These are phyloP conservation scores for Reticulascus tulasneorum DNA, from an alignment of 2,329 filamentous ascomycete genomes.

Conservation along the genomic window DNA sequence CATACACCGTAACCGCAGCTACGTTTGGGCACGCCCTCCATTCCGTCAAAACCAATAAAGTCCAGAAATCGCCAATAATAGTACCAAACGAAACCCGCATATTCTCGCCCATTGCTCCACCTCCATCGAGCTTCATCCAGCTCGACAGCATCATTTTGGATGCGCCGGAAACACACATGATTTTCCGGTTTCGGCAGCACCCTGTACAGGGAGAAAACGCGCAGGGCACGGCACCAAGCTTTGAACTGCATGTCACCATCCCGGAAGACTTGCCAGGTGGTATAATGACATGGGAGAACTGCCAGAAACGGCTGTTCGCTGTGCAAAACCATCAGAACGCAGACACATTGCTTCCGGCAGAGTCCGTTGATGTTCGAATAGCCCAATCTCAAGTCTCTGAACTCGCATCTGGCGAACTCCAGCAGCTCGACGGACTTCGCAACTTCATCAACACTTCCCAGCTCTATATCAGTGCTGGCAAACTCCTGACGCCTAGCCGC, in stretches of 20 bases:
- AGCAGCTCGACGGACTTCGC: slow-evolving; percentile 29
- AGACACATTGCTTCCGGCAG: slow-evolving; percentile 43
- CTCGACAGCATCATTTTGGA: slow-evolving; percentile 18
- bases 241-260: slow-evolving; percentile 14
- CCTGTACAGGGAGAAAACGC: slow-evolving; percentile 2
- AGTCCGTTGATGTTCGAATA: slow-evolving; percentile 46
- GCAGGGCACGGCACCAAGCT: slow-evolving; percentile 1
- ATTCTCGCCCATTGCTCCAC: slow-evolving; percentile 42
- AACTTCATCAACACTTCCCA: slow-evolving; percentile 40
- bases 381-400: slow-evolving; percentile 29
- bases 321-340: slow-evolving; percentile 31
- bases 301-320: slow-evolving; percentile 27
- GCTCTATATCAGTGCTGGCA: slow-evolving; percentile 40
- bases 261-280: slow-evolving; percentile 10
- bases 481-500: slow-evolving; percentile 34
- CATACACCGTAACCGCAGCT: slow-evolving; percentile 28
- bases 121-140: slow-evolving; percentile 38
- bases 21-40: slow-evolving; percentile 51
- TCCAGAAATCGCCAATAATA: background rate
- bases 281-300: slow-evolving; percentile 12
- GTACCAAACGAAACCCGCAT: slow-evolving; percentile 30
- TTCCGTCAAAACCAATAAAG: slow-evolving; percentile 1
- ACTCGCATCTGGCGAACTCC: slow-evolving; percentile 13
- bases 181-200: slow-evolving; percentile 44
- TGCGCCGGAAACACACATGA: slow-evolving; percentile 23